phyloP scores from a whole-genome alignment of 2,329 filamentous ascomycete genomes.

The Verticillium dahliae region DNA sequence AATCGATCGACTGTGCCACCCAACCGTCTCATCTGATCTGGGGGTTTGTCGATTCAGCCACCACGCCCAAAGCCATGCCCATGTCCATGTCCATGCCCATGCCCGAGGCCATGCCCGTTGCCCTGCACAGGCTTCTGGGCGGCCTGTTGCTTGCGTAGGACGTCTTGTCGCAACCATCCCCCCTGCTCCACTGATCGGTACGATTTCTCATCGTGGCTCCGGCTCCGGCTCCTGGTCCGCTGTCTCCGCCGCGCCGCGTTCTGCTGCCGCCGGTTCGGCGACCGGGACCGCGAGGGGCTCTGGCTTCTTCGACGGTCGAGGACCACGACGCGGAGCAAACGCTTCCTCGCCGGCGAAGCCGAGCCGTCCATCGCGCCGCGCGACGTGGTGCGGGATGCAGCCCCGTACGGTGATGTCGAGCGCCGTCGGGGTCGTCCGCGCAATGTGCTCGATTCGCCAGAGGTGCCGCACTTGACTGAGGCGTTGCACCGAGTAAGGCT shows the following conservation, averaged over 20 bases:
- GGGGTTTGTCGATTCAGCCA: not conserved
- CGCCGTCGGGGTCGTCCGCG: constrained; percentile 33
- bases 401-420: constrained; percentile 27
- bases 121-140: constrained; percentile 3
- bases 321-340: constrained; percentile 32
- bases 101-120: not conserved
- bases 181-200: constrained; percentile 4
- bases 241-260: constrained; percentile 24
- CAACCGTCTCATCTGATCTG: not conserved
- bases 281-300: constrained; percentile 31
- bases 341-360: constrained; percentile 32
- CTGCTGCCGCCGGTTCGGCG: constrained; percentile 22
- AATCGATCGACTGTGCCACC: not conserved
- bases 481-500: constrained; percentile 25
- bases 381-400: constrained; percentile 23
- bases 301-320: constrained; percentile 35
- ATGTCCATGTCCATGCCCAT: no score
- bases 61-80: not conserved
- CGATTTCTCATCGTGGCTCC: constrained; percentile 10
- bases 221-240: constrained; percentile 30
- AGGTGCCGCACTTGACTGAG: constrained; percentile 26
- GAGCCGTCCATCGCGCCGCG: constrained; percentile 18
- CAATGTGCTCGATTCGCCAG: constrained; percentile 35
- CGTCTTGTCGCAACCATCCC: constrained; percentile 4
- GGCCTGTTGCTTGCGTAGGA: not conserved